phyloP scores from a whole-genome alignment of 2,329 filamentous ascomycete genomes.

The Aspergillus unguis region DNA sequence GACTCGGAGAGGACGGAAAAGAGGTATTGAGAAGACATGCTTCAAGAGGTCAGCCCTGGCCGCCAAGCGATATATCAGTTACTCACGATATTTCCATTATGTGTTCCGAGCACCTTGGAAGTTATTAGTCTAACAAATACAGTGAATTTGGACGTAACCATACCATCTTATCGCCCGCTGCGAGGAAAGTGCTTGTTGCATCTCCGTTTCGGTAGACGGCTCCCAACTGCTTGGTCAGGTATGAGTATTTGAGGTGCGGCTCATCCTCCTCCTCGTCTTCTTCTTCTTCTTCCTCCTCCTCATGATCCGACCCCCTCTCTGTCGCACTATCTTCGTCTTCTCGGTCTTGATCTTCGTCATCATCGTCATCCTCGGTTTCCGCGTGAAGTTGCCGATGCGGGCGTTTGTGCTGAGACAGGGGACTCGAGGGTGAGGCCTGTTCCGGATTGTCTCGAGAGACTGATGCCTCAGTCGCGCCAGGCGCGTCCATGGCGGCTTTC shows the following conservation, averaged over 20 bases:
- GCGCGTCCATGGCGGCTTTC: slow-evolving; percentile 37
- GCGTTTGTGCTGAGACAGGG: slow-evolving; percentile 4
- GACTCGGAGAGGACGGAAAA: slow-evolving; percentile 74
- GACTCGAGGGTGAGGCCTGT: slow-evolving; percentile 15
- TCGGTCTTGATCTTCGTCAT: slow-evolving; percentile 19
- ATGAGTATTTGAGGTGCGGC: slow-evolving; percentile 87
- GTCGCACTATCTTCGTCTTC: slow-evolving; percentile 23
- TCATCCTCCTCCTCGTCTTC: slow-evolving; percentile 89
- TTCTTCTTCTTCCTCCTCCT: slow-evolving; percentile 66
- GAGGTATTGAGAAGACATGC: slow-evolving; percentile 82
- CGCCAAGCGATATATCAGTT: slow-evolving; percentile 1
- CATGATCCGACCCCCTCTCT: slow-evolving; percentile 39
- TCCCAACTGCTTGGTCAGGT: slow-evolving; percentile 74
- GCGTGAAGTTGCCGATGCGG: slow-evolving; percentile 3
- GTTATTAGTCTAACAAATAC: slow-evolving; percentile 32
- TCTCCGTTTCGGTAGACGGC: slow-evolving; percentile 91
- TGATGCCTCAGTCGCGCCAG: slow-evolving; percentile 31
- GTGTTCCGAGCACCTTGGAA: slow-evolving; percentile 78
- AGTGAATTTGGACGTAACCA: slow-evolving; percentile 18
- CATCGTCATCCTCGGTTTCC: slow-evolving; percentile 13
- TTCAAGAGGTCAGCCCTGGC: slow-evolving; percentile 36
- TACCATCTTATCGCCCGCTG: slow-evolving; percentile 96
- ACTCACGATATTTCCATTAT: slow-evolving; percentile 92
- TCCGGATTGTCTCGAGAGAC: slow-evolving; percentile 20
- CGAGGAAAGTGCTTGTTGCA: slow-evolving; percentile 85